Conservation (phyloP, 2,329 filamentous ascomycete species). For the Xylariaceae sp. region DNA sequence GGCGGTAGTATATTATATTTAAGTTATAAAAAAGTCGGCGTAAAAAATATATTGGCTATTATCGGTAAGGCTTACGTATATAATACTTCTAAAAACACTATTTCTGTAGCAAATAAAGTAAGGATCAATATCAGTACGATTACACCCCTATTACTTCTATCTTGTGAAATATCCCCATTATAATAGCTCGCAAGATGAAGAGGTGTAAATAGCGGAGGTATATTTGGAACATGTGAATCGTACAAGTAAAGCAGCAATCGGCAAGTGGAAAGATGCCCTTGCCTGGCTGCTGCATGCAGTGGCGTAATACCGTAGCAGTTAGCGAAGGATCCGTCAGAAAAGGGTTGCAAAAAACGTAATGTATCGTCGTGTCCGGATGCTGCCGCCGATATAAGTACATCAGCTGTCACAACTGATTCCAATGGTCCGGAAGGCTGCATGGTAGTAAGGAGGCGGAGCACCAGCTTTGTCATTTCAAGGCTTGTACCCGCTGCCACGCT, state of each 20-base stretch:
- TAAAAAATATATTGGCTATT: no score
- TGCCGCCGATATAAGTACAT: conserved; percentile 3
- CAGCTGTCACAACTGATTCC: background rate
- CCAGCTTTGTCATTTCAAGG: background rate
- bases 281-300: background rate
- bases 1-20: no score
- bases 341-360: background rate
- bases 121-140: no score
- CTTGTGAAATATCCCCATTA: no score
- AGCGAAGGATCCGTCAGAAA: background rate
- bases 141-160: no score
- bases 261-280: background rate
- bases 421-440: background rate
- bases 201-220: background rate
- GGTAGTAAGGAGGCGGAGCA: background rate
- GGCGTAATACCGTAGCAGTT: background rate
- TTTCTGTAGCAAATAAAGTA: no score
- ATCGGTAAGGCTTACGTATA: no score
- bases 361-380: background rate
- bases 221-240: background rate
- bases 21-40: no score
- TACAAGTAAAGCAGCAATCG: background rate
- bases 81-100: no score
- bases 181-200: background rate
- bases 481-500: background rate